Evolutionary conservation across 345 rosid species (phyloP).

Genomic region (Kernera saxatilis): DNA sequence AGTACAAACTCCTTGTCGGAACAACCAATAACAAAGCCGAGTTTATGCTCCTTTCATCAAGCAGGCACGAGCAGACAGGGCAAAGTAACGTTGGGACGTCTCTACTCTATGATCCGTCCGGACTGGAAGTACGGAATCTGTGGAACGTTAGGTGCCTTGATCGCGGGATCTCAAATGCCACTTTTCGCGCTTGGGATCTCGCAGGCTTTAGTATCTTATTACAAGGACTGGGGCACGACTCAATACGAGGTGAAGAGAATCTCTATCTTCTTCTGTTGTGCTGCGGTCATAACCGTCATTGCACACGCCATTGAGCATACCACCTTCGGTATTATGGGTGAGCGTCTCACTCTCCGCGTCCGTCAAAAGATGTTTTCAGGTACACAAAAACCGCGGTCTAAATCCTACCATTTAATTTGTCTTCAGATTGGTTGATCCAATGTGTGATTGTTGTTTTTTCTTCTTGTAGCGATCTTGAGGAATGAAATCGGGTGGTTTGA

Average conservation of each 20-base stretch:
- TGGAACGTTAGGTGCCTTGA: constrained; percentile 58
- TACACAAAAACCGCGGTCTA: constrained; percentile 12
- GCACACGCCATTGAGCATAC: constrained; percentile 62
- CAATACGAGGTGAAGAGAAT: constrained; percentile 69
- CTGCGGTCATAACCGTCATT: constrained; percentile 53
- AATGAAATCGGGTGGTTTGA: constrained; percentile 98
- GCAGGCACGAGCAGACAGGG: constrained; percentile 33
- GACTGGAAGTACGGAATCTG: constrained; percentile 80
- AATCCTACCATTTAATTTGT: not conserved
- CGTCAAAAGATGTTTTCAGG: constrained; percentile 83
- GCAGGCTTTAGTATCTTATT: constrained; percentile 82
- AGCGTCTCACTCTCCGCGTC: constrained; percentile 84
- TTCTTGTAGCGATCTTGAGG: constrained; percentile 63
- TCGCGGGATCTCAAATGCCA: constrained; percentile 84
- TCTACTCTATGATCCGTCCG: constrained; percentile 74
- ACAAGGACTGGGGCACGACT: constrained; percentile 95
- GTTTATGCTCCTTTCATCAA: constrained; percentile 54
- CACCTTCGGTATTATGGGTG: constrained; percentile 87
- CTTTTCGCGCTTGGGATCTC: constrained; percentile 94
- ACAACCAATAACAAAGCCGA: constrained; percentile 41
- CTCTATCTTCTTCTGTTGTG: constrained; percentile 59
- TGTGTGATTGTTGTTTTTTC: not conserved
- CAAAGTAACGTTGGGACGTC: constrained; percentile 48
- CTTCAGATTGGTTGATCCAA: not conserved
- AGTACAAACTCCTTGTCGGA: not conserved